Conservation (phyloP, 2,329 filamentous ascomycete species). For the Aspergillus sp. region DNA sequence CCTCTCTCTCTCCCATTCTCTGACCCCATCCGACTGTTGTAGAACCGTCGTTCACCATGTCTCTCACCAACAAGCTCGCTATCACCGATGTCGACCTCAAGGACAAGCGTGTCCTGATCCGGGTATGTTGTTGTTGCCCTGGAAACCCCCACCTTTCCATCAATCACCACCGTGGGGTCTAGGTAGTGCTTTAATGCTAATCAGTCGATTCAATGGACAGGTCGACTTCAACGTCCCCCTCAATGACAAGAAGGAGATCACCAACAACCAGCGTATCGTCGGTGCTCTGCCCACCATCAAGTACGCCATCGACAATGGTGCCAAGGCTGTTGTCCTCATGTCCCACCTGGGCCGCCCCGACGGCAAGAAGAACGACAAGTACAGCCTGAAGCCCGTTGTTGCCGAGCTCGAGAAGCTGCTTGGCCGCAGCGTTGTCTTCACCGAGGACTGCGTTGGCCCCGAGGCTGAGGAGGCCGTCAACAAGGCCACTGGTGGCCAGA, state of each 20-base stretch:
- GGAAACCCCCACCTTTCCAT: constrained; percentile 25
- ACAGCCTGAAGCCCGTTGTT: constrained; percentile 89
- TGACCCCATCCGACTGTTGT: constrained; percentile 15
- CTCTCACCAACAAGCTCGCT: constrained; percentile 96
- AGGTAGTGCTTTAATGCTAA: constrained; percentile 13
- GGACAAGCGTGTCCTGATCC: constrained; percentile 96
- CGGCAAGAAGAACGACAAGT: constrained; percentile 86
- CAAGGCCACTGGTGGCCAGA: constrained; percentile 75
- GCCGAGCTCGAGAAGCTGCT: constrained; percentile 89
- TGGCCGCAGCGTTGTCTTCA: constrained; percentile 80
- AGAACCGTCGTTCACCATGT: constrained; percentile 62
- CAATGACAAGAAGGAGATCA: constrained; percentile 87
- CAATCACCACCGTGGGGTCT: not conserved
- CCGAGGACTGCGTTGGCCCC: constrained; percentile 84
- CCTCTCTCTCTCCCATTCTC: constrained; percentile 15
- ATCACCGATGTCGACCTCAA: constrained; percentile 96
- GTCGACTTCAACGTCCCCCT: constrained; percentile 99
- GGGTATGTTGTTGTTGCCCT: constrained; percentile 61
- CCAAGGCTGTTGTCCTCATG: constrained; percentile 94
- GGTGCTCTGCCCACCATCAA: constrained; percentile 95
- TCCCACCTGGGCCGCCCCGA: constrained; percentile 96
- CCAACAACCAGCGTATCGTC: constrained; percentile 97
- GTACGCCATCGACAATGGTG: constrained; percentile 84
- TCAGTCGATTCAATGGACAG: constrained; percentile 50
- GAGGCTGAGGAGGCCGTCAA: constrained; percentile 89